phyloP scores from a whole-genome alignment of 768 basidiomycete genomes.

The Phylloporus scabripes region DNA sequence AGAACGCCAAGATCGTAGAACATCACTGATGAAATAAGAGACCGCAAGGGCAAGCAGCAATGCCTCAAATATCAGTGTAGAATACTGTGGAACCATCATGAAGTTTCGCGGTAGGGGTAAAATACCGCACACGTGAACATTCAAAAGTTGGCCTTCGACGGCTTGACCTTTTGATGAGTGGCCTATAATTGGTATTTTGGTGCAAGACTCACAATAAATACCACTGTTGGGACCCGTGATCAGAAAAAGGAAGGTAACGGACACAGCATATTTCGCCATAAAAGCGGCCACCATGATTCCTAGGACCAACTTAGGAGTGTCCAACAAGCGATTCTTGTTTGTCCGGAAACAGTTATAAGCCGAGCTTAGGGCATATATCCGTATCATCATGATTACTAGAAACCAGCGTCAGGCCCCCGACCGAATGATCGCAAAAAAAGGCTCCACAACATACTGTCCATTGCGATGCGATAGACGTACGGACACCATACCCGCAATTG shows the following conservation, averaged over 20 bases:
- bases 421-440: background rate
- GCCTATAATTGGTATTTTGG: background rate
- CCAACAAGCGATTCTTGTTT: background rate
- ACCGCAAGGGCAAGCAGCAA: conserved; percentile 14
- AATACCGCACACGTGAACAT: conserved; percentile 1
- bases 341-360: background rate
- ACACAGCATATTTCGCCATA: conserved; percentile 4
- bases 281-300: conserved; percentile 3
- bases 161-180: conserved; percentile 2
- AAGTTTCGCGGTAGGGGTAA: background rate
- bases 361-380: conserved; percentile 12
- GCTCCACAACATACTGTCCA: conserved; percentile 13
- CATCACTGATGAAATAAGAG: conserved; percentile 6
- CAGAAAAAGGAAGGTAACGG: conserved; percentile 7
- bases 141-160: background rate
- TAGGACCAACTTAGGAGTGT: conserved; percentile 5
- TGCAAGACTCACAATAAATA: conserved; percentile 1
- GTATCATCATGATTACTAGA: conserved; percentile 19
- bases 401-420: background rate
- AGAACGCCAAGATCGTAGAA: conserved; percentile 3
- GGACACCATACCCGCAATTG: too few relatives aligned
- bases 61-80: conserved; percentile 13
- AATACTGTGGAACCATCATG: conserved; percentile 4
- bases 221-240: conserved; percentile 9
- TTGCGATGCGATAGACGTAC: conserved; percentile 7